Evolutionary conservation across 1,284 basidiomycete genomes (phyloP), one percentile per base, ranked within the genome.

Genomic region (Irpex sp.): DNA sequence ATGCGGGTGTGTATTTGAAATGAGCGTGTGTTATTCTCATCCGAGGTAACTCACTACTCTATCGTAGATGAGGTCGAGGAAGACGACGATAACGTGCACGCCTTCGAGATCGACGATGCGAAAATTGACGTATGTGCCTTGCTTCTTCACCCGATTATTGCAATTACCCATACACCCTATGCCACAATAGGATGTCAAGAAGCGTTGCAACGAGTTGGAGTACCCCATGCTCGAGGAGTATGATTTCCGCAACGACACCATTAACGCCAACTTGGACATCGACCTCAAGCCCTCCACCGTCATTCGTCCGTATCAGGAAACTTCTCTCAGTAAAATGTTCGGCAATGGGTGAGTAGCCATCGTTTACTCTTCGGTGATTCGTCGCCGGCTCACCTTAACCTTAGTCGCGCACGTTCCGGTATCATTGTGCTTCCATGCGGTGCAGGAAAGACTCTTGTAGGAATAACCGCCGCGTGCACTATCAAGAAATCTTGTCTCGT

Each of bases 401-500:
- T 15, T 64, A 95, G 95, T 58, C 95, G 96, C 72, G 96, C 96
- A 54, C 87, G 96, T 62, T 98, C 96, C 57, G 97, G 97, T 3
- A 99, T 99, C 70, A 99, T 99, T 67, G 97, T 99, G 3, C 81
- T 99, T 36, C 97, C 97, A 47, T 99, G 97, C 73, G 97, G 97
- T 65, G 97, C 97, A 36, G 97, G 97, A 56, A 99, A 99, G 81
- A 99, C 97, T 8, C 85, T 99, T 3, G 97, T 99, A 5, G 97
- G 97, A 15, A 98, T 99, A 71, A 99, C 97, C 0, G 97, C 97
- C 3, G 97, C 97, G 9, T 98, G 96, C 72, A 99, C 97, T 17
- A 97, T 99, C 79, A 98, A 98, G 80, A 99, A 99, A 81, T 97
- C 95, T 36, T 97, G 95, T 71, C 83, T 99, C n/a, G 95, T 99